Evolutionary conservation across 352 stramenopile genomes (phyloP).

Genomic region (Thraustochytrium striatum): DNA sequence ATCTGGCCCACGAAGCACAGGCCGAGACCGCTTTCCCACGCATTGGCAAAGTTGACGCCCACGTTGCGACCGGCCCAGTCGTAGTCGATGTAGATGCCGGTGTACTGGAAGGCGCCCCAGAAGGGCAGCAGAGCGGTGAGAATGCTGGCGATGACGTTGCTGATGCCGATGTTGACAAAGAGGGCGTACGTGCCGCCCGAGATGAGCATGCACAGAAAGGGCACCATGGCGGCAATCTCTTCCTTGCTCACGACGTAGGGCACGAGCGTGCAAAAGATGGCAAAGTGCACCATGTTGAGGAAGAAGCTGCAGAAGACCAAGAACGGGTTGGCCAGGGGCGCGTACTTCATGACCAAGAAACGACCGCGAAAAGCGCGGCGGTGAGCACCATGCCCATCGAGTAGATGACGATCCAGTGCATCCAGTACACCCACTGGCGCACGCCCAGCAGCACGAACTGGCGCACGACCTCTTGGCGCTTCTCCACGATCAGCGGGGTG

Average conservation of each 20-base stretch:
- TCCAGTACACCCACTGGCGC: neutral
- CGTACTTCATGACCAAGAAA: conserved; percentile 33
- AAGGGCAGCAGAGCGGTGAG: conserved; percentile 10
- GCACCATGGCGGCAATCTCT: neutral
- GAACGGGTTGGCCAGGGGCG: neutral
- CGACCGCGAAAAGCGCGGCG: neutral
- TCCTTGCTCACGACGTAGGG: conserved; percentile 1
- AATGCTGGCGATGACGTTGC: neutral
- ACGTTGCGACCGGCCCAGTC: conserved; percentile 26
- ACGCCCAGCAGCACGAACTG: conserved; percentile 28
- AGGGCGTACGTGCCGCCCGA: neutral
- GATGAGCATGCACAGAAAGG: conserved; percentile 2
- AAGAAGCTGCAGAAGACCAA: conserved; percentile 27
- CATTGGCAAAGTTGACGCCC: neutral
- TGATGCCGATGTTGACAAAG: neutral
- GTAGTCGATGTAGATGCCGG: neutral
- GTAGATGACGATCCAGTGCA: conserved; percentile 5
- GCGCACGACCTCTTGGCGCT: conserved; percentile 14
- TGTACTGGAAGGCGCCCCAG: neutral
- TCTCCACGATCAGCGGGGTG: conserved; percentile 6
- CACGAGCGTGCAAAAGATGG: neutral
- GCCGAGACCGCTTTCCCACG: conserved; percentile 5
- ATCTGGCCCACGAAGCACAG: neutral
- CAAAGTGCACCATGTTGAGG: neutral
- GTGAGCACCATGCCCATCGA: neutral